Percentiles rank a stretch among this genome's conserved stretches.
These are phyloP conservation scores for Tulasnella sp. DNA, from an alignment of 768 basidiomycete genomes.

Conservation along the genomic window DNA sequence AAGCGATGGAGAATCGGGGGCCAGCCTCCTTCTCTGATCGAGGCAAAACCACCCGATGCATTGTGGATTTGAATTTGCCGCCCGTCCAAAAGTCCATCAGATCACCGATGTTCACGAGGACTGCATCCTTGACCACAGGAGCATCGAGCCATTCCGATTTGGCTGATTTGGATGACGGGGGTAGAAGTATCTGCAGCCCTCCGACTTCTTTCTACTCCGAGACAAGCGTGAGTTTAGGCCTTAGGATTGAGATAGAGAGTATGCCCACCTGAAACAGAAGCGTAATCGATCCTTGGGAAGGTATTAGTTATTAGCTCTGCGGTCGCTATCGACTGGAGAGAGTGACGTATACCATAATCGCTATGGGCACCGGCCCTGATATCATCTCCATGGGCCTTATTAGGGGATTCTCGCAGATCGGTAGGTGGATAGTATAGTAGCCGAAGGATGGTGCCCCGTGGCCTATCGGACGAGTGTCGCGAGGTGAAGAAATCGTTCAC, in stretches of 20 bases:
- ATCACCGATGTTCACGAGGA: background rate
- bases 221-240: background rate
- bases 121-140: conserved; percentile 16
- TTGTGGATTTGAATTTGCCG: conserved; percentile 19
- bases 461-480: conserved; percentile 4
- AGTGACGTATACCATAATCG: conserved; percentile 18
- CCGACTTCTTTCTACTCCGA: conserved; percentile 17
- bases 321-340: background rate
- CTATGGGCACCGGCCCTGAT: conserved; percentile 23
- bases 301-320: background rate
- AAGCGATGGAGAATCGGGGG: conserved; percentile 22
- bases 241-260: background rate
- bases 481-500: conserved; percentile 18
- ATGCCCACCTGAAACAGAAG: conserved; percentile 20
- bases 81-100: conserved; percentile 18
- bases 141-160: conserved; percentile 20
- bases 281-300: conserved; percentile 18
- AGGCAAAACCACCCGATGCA: conserved; percentile 22
- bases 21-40: conserved; percentile 12
- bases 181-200: conserved; percentile 21
- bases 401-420: background rate
- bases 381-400: conserved; percentile 2
- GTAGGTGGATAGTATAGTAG: conserved; percentile 19
- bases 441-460: conserved; percentile 14
- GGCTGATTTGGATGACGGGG: background rate